Evolutionary conservation across 495 filamentous ascomycete genomes (phyloP).

Genomic region (Friedmanniomyces simplex): DNA sequence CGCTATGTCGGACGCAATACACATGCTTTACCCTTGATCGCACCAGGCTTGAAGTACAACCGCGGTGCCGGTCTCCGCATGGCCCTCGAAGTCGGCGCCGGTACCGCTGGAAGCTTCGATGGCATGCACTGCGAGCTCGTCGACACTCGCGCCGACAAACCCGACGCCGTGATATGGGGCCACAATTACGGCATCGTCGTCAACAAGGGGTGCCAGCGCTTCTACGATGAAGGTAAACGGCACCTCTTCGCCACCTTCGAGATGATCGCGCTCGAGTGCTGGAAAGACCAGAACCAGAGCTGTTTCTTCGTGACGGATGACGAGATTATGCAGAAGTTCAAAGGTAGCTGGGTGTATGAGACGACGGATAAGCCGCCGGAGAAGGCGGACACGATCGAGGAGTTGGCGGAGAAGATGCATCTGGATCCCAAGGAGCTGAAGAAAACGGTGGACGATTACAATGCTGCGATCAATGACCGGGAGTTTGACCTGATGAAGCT

Average conservation of each 20-base stretch:
- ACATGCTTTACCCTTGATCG: slow-evolving; percentile 21
- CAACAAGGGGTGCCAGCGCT: slow-evolving; percentile 22
- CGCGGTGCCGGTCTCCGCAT: slow-evolving; percentile 19
- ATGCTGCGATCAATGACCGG: slow-evolving; percentile 23
- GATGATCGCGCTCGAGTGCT: slow-evolving; percentile 25
- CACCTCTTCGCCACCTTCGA: slow-evolving; percentile 27
- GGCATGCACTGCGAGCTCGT: slow-evolving; percentile 25
- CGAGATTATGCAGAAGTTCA: slow-evolving; percentile 23
- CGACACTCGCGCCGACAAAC: slow-evolving; percentile 21
- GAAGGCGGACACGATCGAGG: slow-evolving; percentile 20
- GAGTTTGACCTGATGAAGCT: slow-evolving; percentile 25
- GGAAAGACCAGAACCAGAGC: slow-evolving; percentile 22
- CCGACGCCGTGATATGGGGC: slow-evolving; percentile 24
- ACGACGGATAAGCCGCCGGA: slow-evolving; percentile 25
- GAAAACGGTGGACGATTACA: slow-evolving; percentile 24
- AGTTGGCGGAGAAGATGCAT: slow-evolving; percentile 22
- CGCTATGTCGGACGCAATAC: slow-evolving; percentile 20
- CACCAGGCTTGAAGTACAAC: slow-evolving; percentile 23
- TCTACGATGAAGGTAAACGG: slow-evolving; percentile 25
- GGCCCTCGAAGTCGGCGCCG: slow-evolving; percentile 22
- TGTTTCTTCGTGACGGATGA: slow-evolving; percentile 25
- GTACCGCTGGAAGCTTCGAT: slow-evolving; percentile 21
- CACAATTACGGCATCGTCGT: slow-evolving; percentile 24
- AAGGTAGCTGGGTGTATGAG: slow-evolving; percentile 26
- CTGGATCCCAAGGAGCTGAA: slow-evolving; percentile 21